Evolutionary conservation across 2,329 filamentous ascomycete genomes (phyloP).

Genomic region (Phialophora macrospora): DNA sequence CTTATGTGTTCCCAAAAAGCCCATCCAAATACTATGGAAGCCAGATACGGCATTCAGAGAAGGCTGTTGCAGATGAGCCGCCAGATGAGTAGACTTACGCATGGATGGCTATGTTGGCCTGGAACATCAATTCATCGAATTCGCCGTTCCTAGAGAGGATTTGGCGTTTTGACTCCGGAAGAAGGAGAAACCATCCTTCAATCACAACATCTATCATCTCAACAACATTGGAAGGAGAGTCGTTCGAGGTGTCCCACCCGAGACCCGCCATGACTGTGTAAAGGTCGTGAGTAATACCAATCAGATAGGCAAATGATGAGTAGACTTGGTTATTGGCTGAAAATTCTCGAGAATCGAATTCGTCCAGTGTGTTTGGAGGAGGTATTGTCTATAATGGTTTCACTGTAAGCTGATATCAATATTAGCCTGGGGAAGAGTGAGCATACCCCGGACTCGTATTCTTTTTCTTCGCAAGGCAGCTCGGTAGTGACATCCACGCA

Average conservation of each 20-base stretch:
- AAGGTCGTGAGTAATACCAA: constrained; percentile 41
- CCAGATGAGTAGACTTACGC: constrained; percentile 22
- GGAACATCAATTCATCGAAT: constrained; percentile 72
- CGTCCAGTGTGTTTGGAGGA: constrained; percentile 41
- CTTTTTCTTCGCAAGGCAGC: constrained; percentile 45
- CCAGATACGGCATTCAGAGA: not conserved
- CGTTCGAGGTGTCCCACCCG: constrained; percentile 26
- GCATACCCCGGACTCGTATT: constrained; percentile 35
- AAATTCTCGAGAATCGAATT: constrained; percentile 46
- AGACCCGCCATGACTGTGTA: constrained; percentile 41
- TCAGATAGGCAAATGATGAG: constrained; percentile 46
- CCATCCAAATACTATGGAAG: not conserved
- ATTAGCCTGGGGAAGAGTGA: not conserved
- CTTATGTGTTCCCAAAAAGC: not conserved
- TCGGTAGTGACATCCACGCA: constrained; percentile 37
- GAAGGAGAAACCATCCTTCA: constrained; percentile 48
- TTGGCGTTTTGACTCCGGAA: constrained; percentile 44
- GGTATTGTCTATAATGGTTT: constrained; percentile 38
- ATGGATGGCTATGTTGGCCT: constrained; percentile 79
- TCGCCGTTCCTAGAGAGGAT: constrained; percentile 41
- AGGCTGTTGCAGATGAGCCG: not conserved
- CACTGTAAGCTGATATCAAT: constrained; percentile 10
- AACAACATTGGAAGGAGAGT: constrained; percentile 42
- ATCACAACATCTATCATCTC: constrained; percentile 47
- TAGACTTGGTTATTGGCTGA: constrained; percentile 37